Evolutionary conservation across 2,329 filamentous ascomycete genomes (phyloP), one percentile per base, ranked within the genome.

Genomic region (Cladophialophora carrionii): DNA sequence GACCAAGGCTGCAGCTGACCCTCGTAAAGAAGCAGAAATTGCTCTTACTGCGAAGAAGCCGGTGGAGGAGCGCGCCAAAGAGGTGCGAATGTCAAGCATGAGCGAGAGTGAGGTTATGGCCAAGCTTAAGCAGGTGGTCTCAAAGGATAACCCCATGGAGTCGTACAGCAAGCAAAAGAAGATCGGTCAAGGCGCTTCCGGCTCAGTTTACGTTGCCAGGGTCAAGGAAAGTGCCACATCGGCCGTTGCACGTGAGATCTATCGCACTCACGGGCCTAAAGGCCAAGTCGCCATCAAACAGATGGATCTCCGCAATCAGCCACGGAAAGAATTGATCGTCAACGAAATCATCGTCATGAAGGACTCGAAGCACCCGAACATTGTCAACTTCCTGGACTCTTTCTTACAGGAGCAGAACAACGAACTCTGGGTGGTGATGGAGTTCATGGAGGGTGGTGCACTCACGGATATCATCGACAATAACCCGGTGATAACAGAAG

Each of bases 261-360:
- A 96, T 67, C 87, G 90, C 49, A 87, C 88, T 70, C 90, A 96
- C 74, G 93, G 92, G 12, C 83, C 86, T 57, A 87, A 91, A 69
- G 91, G 91, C 57, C 92, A 97, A 76, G 95, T 99, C 68, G 95
- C 95, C 49, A 99, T 99, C 76, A 99, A 99, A 82, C 95, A 99
- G 81, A 99, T 99, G 95, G 95, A 99, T 80, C 86, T 99, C 62
- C 92, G 94, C 57, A 95, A 96, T 75, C 95, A 99, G 78, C 95
- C 95, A 55, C 86, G 95, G 65, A 99, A 99, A 83, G 95, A 99
- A 79, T 82, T 99, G 74, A 99, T 99, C 74, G 95, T 99, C 60
- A 99, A 99, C 78, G 95, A 99, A 76, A 99, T 99, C 75, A 96
- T 99, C 81, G 95, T 99, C 66, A 99, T 99, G 95, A 97, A 98